phyloP scores from a whole-genome alignment of 1,284 basidiomycete genomes.

The Trametes pubescens region DNA sequence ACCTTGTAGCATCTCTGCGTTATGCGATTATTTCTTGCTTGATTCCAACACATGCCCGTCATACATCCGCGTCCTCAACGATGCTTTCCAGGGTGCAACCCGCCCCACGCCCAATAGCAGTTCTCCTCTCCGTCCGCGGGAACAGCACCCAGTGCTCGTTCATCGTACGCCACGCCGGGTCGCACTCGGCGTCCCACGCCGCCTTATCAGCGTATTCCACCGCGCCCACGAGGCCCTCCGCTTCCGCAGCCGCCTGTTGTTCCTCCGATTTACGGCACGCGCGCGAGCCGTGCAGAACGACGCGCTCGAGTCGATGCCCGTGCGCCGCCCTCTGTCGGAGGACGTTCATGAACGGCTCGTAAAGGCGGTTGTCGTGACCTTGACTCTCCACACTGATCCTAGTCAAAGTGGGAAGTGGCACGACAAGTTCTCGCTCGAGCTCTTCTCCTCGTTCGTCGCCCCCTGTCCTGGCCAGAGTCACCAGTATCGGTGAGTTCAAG shows the following conservation, averaged over 20 bases:
- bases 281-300: not conserved
- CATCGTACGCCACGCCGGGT: not conserved
- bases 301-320: not conserved
- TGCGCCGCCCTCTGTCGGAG: not conserved
- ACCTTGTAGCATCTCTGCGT: no score
- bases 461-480: no score
- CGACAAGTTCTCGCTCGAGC: no score
- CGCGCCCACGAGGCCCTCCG: not conserved
- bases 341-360: not conserved
- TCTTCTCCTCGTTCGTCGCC: no score
- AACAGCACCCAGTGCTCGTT: not conserved
- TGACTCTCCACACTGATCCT: not conserved
- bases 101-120: not conserved
- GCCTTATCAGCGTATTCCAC: not conserved
- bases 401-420: not conserved
- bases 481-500: no score
- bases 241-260: not conserved
- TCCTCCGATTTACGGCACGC: not conserved
- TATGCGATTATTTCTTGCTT: no score
- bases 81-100: not conserved
- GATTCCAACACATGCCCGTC: not conserved
- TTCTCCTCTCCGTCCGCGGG: not conserved
- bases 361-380: not conserved
- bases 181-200: not conserved
- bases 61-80: not conserved